Evolutionary conservation across 176 grass and related monocot species (phyloP).

Genomic region (Eleusine coracana): DNA sequence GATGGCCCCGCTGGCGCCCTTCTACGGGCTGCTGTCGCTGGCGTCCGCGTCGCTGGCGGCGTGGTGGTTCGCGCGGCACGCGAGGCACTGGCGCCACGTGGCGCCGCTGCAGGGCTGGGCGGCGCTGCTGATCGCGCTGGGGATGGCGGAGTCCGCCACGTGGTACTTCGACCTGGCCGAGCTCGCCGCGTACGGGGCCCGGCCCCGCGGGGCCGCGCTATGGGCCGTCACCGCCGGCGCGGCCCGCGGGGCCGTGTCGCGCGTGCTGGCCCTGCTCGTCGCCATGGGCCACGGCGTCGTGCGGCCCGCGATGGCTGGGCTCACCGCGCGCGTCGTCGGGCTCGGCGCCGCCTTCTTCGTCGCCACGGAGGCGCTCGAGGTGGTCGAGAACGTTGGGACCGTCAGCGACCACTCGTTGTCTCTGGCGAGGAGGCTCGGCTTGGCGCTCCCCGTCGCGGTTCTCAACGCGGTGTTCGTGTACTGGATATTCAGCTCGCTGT

Average conservation of each 20-base stretch:
- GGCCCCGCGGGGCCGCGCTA: constrained; percentile 68
- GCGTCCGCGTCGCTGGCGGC: constrained; percentile 66
- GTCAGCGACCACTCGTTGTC: constrained; percentile 69
- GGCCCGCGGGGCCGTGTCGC: constrained; percentile 49
- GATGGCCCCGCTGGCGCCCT: constrained; percentile 73
- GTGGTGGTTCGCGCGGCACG: constrained; percentile 66
- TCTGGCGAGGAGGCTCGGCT: constrained; percentile 56
- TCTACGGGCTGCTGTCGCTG: constrained; percentile 75
- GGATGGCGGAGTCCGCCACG: constrained; percentile 72
- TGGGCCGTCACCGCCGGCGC: constrained; percentile 69
- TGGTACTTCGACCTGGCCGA: constrained; percentile 79
- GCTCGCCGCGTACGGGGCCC: constrained; percentile 58
- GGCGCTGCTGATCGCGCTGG: constrained; percentile 70
- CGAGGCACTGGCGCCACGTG: constrained; percentile 69
- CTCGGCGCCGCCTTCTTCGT: constrained; percentile 64
- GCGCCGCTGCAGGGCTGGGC: constrained; percentile 68
- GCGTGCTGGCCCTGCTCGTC: constrained; percentile 66
- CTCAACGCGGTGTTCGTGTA: constrained; percentile 71
- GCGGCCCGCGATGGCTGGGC: constrained; percentile 44
- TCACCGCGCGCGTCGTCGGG: constrained; percentile 47
- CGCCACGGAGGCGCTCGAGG: constrained; percentile 58
- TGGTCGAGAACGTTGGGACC: constrained; percentile 67
- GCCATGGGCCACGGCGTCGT: constrained; percentile 75
- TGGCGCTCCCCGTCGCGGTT: constrained; percentile 52
- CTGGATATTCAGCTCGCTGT: constrained; percentile 75